These are phyloP conservation scores for Diaporthe helianthi DNA, from an alignment of 2,329 filamentous ascomycete genomes.

Conservation along the genomic window DNA sequence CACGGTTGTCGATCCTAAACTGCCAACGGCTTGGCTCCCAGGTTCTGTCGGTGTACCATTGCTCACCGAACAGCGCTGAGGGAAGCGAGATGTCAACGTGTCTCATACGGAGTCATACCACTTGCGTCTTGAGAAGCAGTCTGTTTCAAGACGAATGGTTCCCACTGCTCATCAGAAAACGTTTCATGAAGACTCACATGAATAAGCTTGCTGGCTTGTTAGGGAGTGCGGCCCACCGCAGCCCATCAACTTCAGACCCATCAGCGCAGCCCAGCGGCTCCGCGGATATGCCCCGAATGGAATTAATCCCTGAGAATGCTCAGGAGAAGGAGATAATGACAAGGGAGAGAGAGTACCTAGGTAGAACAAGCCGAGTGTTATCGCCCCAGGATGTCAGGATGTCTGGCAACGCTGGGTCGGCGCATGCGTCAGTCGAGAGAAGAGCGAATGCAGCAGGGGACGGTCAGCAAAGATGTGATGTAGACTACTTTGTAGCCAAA, in stretches of 20 bases:
- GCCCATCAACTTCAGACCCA: constrained; percentile 8
- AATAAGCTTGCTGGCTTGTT: constrained; percentile 7
- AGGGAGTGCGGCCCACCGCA: background rate
- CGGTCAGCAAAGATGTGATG: constrained; percentile 22
- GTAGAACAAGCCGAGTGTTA: background rate
- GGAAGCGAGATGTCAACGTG: constrained; percentile 16
- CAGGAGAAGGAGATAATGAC: background rate
- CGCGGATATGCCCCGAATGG: constrained; percentile 5
- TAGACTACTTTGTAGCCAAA: too few species aligned
- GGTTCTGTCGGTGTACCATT: constrained; percentile 12
- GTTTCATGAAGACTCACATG: constrained; percentile 7
- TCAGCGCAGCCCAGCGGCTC: background rate
- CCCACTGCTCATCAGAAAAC: background rate
- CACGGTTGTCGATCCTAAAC: constrained; percentile 24
- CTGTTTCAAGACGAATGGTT: constrained; percentile 17
- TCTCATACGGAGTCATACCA: constrained; percentile 6
- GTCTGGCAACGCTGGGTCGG: background rate
- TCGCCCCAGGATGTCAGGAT: background rate
- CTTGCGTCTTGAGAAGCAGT: constrained; percentile 20
- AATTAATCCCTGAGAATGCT: background rate
- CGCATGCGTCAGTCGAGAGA: constrained; percentile 5
- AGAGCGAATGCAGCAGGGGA: constrained; percentile 7
- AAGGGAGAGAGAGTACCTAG: too few species aligned
- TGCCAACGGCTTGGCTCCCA: constrained; percentile 21
- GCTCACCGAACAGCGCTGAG: constrained; percentile 6